Base-by-base conservation (phyloP, 768 basidiomycete genomes). In the Pisolithus orientalis region DNA sequence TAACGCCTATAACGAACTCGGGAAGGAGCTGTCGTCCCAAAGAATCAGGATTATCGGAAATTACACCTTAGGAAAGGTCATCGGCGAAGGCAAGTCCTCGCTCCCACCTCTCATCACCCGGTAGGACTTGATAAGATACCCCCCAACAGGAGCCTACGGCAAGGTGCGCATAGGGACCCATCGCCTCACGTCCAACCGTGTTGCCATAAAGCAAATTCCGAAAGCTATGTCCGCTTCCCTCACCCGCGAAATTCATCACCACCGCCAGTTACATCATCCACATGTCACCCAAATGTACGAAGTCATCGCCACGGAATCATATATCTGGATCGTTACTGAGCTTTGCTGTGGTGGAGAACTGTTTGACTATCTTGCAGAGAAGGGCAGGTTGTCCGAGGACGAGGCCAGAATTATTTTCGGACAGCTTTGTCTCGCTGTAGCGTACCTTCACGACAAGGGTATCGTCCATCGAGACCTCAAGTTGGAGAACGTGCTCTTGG, bases 391-490 rank as follows among this genome's bases (percentile, higher is more conserved):
- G 49, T 72, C 80, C 21, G 92, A 95, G 67, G 80, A 84, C 39
- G 96, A 99, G 70, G 77, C 91, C 4, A 81, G 82, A 59, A 71
- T 87, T 21, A 70, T 98, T n/a, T 96, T 99, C 64, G 95, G 96
- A n/a, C 94, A 98, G 65, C 74, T 98, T 5, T 90, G 89, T 62
- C 84, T 97, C 9, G 94, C 94, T 0, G 89, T 98, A 21, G 91
- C 87, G 21, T 94, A 94, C 69, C 77, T 96, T 25, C 96, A 99
- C 66, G 80, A 84, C 49, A 87, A 87, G 66, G 91, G 91, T 49
- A 91, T 97, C 62, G 94, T 98, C 1, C 96, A 99, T 66, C 83
- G 96, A 29, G 95, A 99, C 68, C 76, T 99, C 60, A 99, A 99
- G 72, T 76, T 98, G 53, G 94, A 97, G 74, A 97, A 97, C 62